Base-by-base conservation (phyloP, 2,329 filamentous ascomycete species). In the Colletotrichum abscissum region DNA sequence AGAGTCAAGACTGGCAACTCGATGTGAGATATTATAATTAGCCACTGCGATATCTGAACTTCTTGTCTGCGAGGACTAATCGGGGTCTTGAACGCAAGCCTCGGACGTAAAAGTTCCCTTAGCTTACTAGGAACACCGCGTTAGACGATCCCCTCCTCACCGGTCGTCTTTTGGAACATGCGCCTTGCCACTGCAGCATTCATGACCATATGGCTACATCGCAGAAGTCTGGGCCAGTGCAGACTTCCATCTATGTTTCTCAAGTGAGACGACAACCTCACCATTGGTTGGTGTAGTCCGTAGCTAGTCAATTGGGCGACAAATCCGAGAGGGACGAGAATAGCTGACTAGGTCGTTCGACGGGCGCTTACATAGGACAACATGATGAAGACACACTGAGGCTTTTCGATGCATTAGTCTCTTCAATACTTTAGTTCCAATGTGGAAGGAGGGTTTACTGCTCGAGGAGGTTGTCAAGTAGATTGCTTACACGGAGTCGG, bases 401-500 rank as follows among this genome's bases (percentile, higher is more conserved):
- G 16, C n/a, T 22, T 24, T 42, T 42, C 5, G 38, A 3, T 63
- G 69, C 64, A 69, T 69, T 69, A 52, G 69, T 2, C 52, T 38
- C 28, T 9, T 1, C 56, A 42, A 58, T 58, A 58, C 16, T 14
- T 11, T 19, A 30, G 24, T 59, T 46, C 65, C 19, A 49, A 69
- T 59, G 12, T 30, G 28, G 69, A 63, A 63, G 58, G 65, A 63
- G 65, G 4, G 3, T 63, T 9, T 19, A 19, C 22, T 5, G 28
- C 2, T 3, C 12, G 7, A 33, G 22, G 19, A 58, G 14, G 11
- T 38, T 4, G 3, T 54, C 7, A 1, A 22, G 28, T 42, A 63
- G 24, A 69, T 58, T 52, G 52, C 69, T 63, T 58, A 69, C 52
- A 63, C 9, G 57, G 65, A 63, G 58, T 69, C 64, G 69, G 65